Evolutionary conservation across 2,329 filamentous ascomycete species (phyloP), one percentile per base, ranked within the genome.

Genomic region (Elsinoe perseae): DNA sequence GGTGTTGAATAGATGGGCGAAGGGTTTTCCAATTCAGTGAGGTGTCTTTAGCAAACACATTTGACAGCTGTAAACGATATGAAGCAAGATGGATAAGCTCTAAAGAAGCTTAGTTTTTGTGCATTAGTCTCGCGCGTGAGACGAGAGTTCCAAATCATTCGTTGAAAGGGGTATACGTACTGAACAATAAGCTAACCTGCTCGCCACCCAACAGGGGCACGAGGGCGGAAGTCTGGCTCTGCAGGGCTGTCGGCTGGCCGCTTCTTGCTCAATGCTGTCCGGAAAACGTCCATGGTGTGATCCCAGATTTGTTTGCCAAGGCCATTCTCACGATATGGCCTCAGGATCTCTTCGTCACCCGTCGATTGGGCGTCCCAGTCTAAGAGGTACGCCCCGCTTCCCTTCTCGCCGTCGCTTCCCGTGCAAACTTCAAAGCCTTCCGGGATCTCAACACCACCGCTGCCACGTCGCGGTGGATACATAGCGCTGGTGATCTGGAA

Each of bases 401-500:
- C 66, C 7, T 61, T 60, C 42, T 63, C 58, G n/a, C 64, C 65
- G 48, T 69, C 64, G 1, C 62, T 64, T 10, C 64, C 68, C 7
- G 62, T 60, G 55, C 67, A 64, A 7, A 64, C 56, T 7, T 62
- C 60, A 6, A 69, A 32, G 1, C 63, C 67, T 6, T 65, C 63
- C 1, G 66, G 65, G 0, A 64, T 50, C 1, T 64, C 63, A 5
- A 70, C 61, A 5, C 68, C 68, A 1, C 59, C 61, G 5, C 56
- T 59, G 16, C 66, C 64, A 1, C 62, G 53, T 23, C 50, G 30
- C 1, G 65, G 42, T 3, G 67, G 68, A 57, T 70, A 71, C 61
- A 65, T 68, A 38, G 64, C 59, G 53, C 63, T 67, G 2, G 67
- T 70, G 46, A 70, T 66, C 48, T 70, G 68, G 58, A 74, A 77